phyloP scores from a whole-genome alignment of 73 alveolate species.

The Stentor coeruleus region DNA sequence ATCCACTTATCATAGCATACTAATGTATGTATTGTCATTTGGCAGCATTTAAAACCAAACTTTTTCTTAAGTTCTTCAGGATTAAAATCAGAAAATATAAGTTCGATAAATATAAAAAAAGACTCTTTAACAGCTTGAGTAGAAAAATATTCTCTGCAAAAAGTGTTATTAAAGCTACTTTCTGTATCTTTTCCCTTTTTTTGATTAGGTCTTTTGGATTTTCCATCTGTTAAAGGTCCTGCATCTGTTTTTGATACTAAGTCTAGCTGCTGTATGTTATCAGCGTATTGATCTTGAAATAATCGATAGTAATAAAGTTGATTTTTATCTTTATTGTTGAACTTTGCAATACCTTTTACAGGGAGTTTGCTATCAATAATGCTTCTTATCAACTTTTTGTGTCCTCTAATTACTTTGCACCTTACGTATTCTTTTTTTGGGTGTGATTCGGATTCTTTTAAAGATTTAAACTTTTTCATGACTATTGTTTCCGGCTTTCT shows the following conservation, averaged over 20 bases:
- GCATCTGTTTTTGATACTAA: background rate
- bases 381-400: background rate
- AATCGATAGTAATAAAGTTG: background rate
- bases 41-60: background rate
- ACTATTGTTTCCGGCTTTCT: too few species aligned
- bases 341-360: too few species aligned
- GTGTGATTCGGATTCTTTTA: background rate
- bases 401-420: background rate
- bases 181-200: background rate
- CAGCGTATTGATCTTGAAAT: background rate
- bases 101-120: background rate
- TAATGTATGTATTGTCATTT: background rate
- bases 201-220: too few species aligned
- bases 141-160: background rate
- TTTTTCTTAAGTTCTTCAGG: background rate
- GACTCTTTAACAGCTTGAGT: background rate
- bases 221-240: background rate
- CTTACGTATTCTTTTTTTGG: background rate
- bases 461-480: too few species aligned
- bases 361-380: background rate
- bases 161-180: background rate
- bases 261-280: background rate
- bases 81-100: background rate
- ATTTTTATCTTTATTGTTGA: background rate
- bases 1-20: background rate